Percentiles rank a stretch among this genome's conserved stretches.
These are phyloP conservation scores for Chytriomyces hyalinus DNA, from an alignment of 192 early-diverging fungal genomes.

Conservation along the genomic window DNA sequence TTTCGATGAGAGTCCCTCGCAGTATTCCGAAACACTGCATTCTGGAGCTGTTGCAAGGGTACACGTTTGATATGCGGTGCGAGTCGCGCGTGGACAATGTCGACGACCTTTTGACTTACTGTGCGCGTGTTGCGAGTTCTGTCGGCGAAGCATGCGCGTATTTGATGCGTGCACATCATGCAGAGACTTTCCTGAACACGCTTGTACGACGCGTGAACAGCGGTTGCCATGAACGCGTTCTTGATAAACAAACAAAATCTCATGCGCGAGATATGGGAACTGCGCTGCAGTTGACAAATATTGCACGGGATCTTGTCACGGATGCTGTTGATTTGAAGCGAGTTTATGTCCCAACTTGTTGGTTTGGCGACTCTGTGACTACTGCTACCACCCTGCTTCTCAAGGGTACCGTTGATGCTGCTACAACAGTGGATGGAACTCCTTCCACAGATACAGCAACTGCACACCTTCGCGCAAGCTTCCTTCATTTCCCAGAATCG, in stretches of 20 bases:
- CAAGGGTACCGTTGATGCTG: neutral
- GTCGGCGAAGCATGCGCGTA: slow-evolving; percentile 41
- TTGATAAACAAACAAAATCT: neutral
- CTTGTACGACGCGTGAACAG: neutral
- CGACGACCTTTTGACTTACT: slow-evolving; percentile 35
- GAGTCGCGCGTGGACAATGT: slow-evolving; percentile 17
- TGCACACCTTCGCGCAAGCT: neutral
- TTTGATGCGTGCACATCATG: slow-evolving; percentile 33
- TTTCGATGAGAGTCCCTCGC: slow-evolving; percentile 23
- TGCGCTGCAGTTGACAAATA: slow-evolving; percentile 56
- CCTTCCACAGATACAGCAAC: neutral
- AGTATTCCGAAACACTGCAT: slow-evolving; percentile 32
- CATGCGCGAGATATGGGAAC: slow-evolving; percentile 39
- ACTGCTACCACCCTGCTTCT: neutral
- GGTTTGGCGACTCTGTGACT: slow-evolving; percentile 20
- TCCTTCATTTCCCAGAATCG: neutral
- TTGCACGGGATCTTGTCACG: slow-evolving; percentile 52
- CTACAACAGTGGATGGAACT: neutral
- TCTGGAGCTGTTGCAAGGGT: slow-evolving; percentile 31
- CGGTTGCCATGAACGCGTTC: neutral
- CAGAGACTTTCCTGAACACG: neutral
- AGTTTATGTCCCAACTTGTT: slow-evolving; percentile 50
- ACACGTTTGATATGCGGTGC: slow-evolving; percentile 26
- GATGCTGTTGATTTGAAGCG: slow-evolving; percentile 52
- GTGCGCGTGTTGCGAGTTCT: slow-evolving; percentile 35